Evolutionary conservation across 2,329 filamentous ascomycete species (phyloP).

Genomic region (Exophiala sp.): DNA sequence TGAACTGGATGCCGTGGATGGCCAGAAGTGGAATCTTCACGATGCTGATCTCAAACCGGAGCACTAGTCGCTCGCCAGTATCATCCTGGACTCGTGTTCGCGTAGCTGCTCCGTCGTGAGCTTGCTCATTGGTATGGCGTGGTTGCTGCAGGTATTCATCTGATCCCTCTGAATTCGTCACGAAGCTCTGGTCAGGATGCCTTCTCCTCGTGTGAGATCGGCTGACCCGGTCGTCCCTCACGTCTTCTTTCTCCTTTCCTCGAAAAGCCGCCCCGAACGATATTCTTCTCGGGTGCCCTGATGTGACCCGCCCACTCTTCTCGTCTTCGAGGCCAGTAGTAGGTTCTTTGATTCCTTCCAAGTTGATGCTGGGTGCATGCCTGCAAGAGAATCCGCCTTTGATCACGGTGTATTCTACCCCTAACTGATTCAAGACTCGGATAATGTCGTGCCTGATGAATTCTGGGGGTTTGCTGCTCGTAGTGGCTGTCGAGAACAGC

Average conservation of each 20-base stretch:
- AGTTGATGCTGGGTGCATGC: slow-evolving; percentile 82
- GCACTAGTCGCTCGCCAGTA: slow-evolving; percentile 71
- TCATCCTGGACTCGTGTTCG: slow-evolving; percentile 89
- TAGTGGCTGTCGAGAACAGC: slow-evolving; percentile 93
- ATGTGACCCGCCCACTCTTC: slow-evolving; percentile 41
- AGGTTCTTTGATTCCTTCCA: slow-evolving; percentile 63
- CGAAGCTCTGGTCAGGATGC: slow-evolving; percentile 62
- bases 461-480: slow-evolving; percentile 79
- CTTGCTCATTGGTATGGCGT: slow-evolving; percentile 44
- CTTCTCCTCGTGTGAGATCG: slow-evolving; percentile 43
- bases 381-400: slow-evolving; percentile 87
- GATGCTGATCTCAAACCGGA: slow-evolving; percentile 93
- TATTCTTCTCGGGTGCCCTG: slow-evolving; percentile 68
- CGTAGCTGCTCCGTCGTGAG: slow-evolving; percentile 71
- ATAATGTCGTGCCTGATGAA: slow-evolving; percentile 87
- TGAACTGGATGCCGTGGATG: slow-evolving; percentile 95
- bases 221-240: slow-evolving; percentile 50
- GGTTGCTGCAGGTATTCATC: slow-evolving; percentile 59
- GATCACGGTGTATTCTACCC: slow-evolving; percentile 88
- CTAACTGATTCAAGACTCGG: slow-evolving; percentile 76
- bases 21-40: slow-evolving; percentile 93
- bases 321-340: slow-evolving; percentile 36
- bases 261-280: slow-evolving; percentile 68
- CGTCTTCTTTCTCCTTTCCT: slow-evolving; percentile 64
- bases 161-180: slow-evolving; percentile 79